phyloP scores from a whole-genome alignment of 2,329 filamentous ascomycete species.

The Proliferodiscus dingleyae region DNA sequence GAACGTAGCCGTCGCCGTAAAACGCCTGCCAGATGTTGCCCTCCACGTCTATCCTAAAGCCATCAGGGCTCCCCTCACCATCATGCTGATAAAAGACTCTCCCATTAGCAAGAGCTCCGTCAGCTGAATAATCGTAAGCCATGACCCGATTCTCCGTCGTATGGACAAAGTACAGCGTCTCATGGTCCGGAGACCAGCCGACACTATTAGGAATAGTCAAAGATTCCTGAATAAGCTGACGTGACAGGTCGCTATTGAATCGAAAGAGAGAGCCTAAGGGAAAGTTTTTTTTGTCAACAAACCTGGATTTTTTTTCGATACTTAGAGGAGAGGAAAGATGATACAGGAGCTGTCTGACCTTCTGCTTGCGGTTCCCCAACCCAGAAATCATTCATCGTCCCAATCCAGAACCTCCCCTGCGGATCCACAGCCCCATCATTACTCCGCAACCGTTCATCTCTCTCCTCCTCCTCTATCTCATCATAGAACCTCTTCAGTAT shows the following conservation, averaged over 20 bases:
- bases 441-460: slow-evolving; percentile 49
- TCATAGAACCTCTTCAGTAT: slow-evolving; percentile 47
- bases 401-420: slow-evolving; percentile 77
- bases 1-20: slow-evolving; percentile 71
- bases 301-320: neutral
- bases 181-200: slow-evolving; percentile 69
- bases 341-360: slow-evolving; percentile 24
- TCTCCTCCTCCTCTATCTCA: slow-evolving; percentile 22
- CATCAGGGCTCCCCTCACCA: slow-evolving; percentile 68
- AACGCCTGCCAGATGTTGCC: slow-evolving; percentile 87
- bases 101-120: slow-evolving; percentile 60
- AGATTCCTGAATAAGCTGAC: slow-evolving; percentile 54
- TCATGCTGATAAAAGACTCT: slow-evolving; percentile 66
- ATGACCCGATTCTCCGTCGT: slow-evolving; percentile 66
- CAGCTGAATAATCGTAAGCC: slow-evolving; percentile 66
- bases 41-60: slow-evolving; percentile 76
- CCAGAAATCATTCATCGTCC: slow-evolving; percentile 76
- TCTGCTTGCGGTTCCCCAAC: slow-evolving; percentile 32
- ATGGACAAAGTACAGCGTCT: slow-evolving; percentile 71
- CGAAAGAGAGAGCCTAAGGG: slow-evolving; percentile 64
- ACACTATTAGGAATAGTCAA: slow-evolving; percentile 82
- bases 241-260: slow-evolving; percentile 57
- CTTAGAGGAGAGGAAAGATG: no score
- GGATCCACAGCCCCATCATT: slow-evolving; percentile 84
- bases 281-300: no score